Evolutionary conservation across 2,329 filamentous ascomycete species (phyloP), one percentile per base, ranked within the genome.

Genomic region (Calonectria leucothoes): DNA sequence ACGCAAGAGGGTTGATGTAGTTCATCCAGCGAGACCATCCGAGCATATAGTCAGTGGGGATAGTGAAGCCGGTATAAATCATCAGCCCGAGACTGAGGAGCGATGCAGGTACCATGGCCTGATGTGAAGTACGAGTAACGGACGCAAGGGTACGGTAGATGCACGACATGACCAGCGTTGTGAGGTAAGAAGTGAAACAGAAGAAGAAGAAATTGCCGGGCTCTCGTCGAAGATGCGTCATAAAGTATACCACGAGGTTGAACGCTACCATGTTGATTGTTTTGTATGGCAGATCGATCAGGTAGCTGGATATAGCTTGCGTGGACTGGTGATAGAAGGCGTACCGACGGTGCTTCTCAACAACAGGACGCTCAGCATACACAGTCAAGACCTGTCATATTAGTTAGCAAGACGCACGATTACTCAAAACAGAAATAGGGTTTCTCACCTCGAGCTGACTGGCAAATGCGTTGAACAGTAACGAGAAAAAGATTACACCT

Each of bases 181-280:
- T 76, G 1, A 81, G 70, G 69, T 89, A 88, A 0, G 84, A 84
- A 6, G 81, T 75, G 20, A 87, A 81, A 74, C 87, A 86, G 81
- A 89, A 87, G 82, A 92, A 90, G 83, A 93, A 93, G 84, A 93
- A 94, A 1, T 87, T 83, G 10, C 89, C 90, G 0, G 91, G 83
- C 68, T 89, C 87, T 63, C 90, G 87, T 65, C 90, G 87, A 2
- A 94, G 86, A 72, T 92, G 89, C 0, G 90, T 89, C 90, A 94
- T 90, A 81, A 94, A 94, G 83, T 94, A 94, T 0, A 94, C 82
- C 0, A 89, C 3, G 0, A 78, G 0, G 20, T 81, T 81, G 66
- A 81, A 81, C 8, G 78, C 37, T 39, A 81, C 69, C 78, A 79
- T 81, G 69, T 81, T 80, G 33, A 63, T n/a, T 0, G 73, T 81